phyloP scores from a whole-genome alignment of 2,329 filamentous ascomycete species.

The Dactylonectria macrodidyma region DNA sequence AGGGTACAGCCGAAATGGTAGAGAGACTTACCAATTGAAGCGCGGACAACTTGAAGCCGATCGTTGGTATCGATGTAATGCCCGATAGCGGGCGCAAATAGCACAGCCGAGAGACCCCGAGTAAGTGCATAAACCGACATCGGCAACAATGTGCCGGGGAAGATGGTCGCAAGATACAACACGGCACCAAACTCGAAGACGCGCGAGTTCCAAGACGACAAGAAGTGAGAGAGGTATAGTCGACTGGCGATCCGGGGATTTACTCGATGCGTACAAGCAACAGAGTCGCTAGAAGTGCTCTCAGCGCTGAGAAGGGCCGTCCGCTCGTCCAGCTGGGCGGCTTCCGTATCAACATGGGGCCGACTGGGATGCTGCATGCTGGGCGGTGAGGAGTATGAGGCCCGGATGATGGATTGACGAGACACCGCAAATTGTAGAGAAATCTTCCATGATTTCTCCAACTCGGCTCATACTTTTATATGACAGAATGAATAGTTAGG shows the following conservation, averaged over 20 bases:
- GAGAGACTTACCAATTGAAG: constrained; percentile 57
- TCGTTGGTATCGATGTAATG: constrained; percentile 67
- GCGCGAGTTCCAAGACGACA: constrained; percentile 75
- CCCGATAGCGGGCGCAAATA: constrained; percentile 72
- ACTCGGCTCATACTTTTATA: neutral
- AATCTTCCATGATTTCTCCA: neutral
- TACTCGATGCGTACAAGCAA: neutral
- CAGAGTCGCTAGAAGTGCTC: neutral
- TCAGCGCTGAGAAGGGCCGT: neutral
- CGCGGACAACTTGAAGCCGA: constrained; percentile 63
- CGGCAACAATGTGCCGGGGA: constrained; percentile 71
- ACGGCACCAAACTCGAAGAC: constrained; percentile 74
- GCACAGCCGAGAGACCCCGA: constrained; percentile 69
- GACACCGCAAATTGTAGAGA: neutral
- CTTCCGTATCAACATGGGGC: neutral
- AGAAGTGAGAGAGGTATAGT: constrained; percentile 70
- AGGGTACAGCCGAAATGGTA: neutral
- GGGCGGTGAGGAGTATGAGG: neutral
- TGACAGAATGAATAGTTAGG: neutral
- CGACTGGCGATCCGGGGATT: constrained; percentile 33
- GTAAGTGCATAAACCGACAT: constrained; percentile 77
- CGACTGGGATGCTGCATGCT: neutral
- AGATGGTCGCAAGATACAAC: constrained; percentile 68
- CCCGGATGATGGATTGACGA: neutral
- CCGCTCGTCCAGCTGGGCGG: neutral